Percentiles rank a stretch among this genome's conserved stretches.
These are phyloP conservation scores for Lagenidium giganteum DNA, from an alignment of 352 stramenopile genomes.

Conservation along the genomic window DNA sequence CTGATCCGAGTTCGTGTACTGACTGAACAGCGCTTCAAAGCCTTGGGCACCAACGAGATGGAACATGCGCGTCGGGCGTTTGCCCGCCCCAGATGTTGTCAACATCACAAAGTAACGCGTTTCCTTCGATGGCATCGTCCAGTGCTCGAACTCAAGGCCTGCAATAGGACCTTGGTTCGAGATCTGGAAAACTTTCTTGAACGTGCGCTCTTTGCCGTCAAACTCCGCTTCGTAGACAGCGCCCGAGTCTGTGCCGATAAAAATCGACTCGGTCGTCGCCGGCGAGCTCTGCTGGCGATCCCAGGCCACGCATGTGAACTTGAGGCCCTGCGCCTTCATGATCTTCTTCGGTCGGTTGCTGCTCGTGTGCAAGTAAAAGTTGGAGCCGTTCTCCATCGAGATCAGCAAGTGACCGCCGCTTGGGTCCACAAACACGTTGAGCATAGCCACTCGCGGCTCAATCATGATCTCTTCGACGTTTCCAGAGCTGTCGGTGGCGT, in stretches of 20 bases:
- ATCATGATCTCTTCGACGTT: slow-evolving; percentile 87
- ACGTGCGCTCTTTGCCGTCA: slow-evolving; percentile 80
- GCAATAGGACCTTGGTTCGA: slow-evolving; percentile 82
- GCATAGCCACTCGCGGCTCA: slow-evolving; percentile 79
- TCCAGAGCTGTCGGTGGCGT: slow-evolving; percentile 68
- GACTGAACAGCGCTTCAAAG: slow-evolving; percentile 82
- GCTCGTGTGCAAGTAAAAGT: slow-evolving; percentile 80
- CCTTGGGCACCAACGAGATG: slow-evolving; percentile 81
- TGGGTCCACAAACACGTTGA: slow-evolving; percentile 76
- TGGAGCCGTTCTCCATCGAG: slow-evolving; percentile 85
- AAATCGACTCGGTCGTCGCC: slow-evolving; percentile 48
- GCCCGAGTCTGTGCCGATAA: slow-evolving; percentile 79
- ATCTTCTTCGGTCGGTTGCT: slow-evolving; percentile 82
- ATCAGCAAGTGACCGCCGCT: slow-evolving; percentile 76
- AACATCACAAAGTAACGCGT: slow-evolving; percentile 73
- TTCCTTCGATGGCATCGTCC: slow-evolving; percentile 52
- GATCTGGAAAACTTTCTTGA: slow-evolving; percentile 89
- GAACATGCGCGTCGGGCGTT: slow-evolving; percentile 87
- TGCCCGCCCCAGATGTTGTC: slow-evolving; percentile 76
- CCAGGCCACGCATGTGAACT: slow-evolving; percentile 82
- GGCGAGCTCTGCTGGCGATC: slow-evolving; percentile 69
- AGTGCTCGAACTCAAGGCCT: slow-evolving; percentile 80
- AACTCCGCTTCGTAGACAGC: slow-evolving; percentile 84
- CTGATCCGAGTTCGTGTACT: slow-evolving; percentile 76
- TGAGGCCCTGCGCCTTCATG: slow-evolving; percentile 72